Evolutionary conservation across 345 rosid genomes (phyloP), one percentile per base, ranked within the genome.

Genomic region (Euphorbia peplus): DNA sequence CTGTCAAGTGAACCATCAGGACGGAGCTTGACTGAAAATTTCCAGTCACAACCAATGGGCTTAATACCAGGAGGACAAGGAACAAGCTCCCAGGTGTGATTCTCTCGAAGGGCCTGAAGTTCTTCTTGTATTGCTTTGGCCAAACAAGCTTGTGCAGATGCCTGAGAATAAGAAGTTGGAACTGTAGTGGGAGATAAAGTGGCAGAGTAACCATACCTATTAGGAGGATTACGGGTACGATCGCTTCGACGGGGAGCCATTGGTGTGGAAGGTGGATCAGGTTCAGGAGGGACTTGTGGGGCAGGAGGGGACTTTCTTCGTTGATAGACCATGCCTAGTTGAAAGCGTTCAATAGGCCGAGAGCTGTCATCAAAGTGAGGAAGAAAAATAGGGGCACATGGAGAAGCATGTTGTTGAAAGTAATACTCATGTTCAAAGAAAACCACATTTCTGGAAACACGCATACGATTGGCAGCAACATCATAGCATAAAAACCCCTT

Each of bases 161-260:
- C 47, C 47, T 42, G 47, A 42, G 47, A 42, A 13, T 42, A 42
- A 42, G 47, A 2, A 13, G 47, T 42, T 8, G 47, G 28, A 57
- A 57, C n/a, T 15, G 0, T 3, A 19, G 13, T 19, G 8, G 4
- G 10, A 52, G 10, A 4, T 9, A 52, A n/a, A 52, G 0, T 57
- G 37, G 62, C 62, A 28, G 0, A 57, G 39, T 8, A 57, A 25
- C 62, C 62, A 57, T 57, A 57, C 62, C 61, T 57, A 25, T 25
- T 10, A 57, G 37, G 61, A 57, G 61, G 39, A 24, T 28, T 7
- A 57, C 35, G n/a, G 28, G 28, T 24, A 28, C 35, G 18, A 25
- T 9, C 3, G 19, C 8, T 16, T 57, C 30, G n/a, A 10, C 18
- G 19, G 28, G 19, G 61, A 57, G 4, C 61, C 37, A 57, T 14